A percentile compares a stretch with the other conserved stretches of the same genome.
phyloP scores from a whole-genome alignment of 2,329 filamentous ascomycete species.

The Talaromyces sp. region DNA sequence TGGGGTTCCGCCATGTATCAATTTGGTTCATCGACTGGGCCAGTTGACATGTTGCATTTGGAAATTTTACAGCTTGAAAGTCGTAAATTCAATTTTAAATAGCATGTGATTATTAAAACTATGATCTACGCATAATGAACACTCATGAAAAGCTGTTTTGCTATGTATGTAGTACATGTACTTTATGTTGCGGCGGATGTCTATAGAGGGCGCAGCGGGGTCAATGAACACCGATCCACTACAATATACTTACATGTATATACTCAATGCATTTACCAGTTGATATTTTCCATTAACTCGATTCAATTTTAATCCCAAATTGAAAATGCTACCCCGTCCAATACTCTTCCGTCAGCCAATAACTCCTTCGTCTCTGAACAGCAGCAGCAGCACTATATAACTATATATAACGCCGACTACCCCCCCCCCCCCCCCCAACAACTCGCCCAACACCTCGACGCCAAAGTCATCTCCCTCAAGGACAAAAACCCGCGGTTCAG shows the following conservation, averaged over 20 bases:
- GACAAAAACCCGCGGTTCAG: conserved; percentile 66
- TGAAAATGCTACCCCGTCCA: neutral
- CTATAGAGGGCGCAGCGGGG: too few relatives aligned
- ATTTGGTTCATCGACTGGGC: neutral
- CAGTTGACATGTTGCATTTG: neutral
- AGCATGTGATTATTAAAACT: neutral
- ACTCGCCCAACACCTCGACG: conserved; percentile 52
- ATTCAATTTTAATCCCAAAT: too few relatives aligned
- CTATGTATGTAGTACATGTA: too few relatives aligned
- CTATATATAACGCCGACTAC: neutral
- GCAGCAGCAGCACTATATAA: neutral
- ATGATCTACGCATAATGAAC: too few relatives aligned
- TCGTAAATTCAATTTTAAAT: neutral
- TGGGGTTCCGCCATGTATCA: neutral
- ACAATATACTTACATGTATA: too few relatives aligned
- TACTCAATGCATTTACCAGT: too few relatives aligned
- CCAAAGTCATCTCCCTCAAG: conserved; percentile 61
- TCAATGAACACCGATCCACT: too few relatives aligned
- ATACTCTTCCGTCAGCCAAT: neutral
- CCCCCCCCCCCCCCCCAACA: too few relatives aligned
- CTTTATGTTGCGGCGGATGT: too few relatives aligned
- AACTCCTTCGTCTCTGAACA: neutral
- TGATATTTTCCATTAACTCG: too few relatives aligned
- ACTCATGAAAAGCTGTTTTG: too few relatives aligned
- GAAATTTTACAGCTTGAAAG: too few relatives aligned